Evolutionary conservation across 2,329 filamentous ascomycete genomes (phyloP), one percentile per base, ranked within the genome.

Genomic region (Hypoxylon sp.): DNA sequence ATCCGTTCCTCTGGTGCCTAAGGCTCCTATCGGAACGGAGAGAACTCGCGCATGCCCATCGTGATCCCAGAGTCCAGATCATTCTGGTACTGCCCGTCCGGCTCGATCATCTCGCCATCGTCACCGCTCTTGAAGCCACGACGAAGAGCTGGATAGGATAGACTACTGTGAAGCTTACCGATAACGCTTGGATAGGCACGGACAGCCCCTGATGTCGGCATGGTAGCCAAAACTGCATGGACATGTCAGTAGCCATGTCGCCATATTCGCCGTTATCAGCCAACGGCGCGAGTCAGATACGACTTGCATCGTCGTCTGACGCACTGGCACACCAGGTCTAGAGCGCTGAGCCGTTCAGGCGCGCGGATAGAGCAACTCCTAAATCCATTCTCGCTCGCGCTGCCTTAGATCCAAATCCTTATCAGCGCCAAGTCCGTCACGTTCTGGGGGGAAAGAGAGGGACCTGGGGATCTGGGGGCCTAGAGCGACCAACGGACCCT

Each of bases 341-440:
- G 41, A 45, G 40, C 29, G 29, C 42, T 42, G 29, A 20, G 43
- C 29, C 21, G 41, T 46, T 49, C 45, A 53, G 47, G 57, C 47
- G 40, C 42, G 48, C 57, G 50, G 45, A 61, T 51, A 58, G 24
- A 58, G 29, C 21, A 29, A 35, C 33, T 51, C 50, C 54, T 48
- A 38, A 31, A 56, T 33, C 37, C 31, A 42, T 10, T n/a, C 41
- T 42, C 38, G 27, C 26, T 41, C 27, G 29, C 37, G 23, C 20
- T 10, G 18, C 47, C 11, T 9, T 46, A 55, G 50, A 58, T 38
- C 46, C n/a, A 10, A 21, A 23, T 52, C 35, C 46, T 48, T 57
- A 60, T 63, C 60, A 21, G 21, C 38, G 56, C 60, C 60, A 60
- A 62, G 60, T 41, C 33, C n/a, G 49, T 45, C 17, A 11, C 29